Evolutionary conservation across 257 asterid species (phyloP).

Genomic region (Nicotiana obtusifolia): DNA sequence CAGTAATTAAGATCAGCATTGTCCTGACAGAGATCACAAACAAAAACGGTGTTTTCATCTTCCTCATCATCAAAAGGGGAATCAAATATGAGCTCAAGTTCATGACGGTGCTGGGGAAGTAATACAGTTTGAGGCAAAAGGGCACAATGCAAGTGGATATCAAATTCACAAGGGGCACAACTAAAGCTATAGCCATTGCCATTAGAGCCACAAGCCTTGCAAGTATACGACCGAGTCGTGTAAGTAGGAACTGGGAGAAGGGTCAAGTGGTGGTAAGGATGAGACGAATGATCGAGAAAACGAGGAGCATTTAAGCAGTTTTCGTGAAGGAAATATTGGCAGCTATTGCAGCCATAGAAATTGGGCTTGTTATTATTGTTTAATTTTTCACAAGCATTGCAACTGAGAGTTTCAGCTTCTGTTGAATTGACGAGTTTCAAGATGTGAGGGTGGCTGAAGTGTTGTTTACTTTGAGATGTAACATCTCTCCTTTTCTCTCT

Average conservation of each 20-base stretch:
- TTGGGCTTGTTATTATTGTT: constrained; percentile 15
- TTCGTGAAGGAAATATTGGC: constrained; percentile 46
- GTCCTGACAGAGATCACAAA: background rate
- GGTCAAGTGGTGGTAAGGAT: constrained; percentile 35
- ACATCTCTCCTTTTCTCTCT: background rate
- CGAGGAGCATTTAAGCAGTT: constrained; percentile 49
- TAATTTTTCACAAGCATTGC: constrained; percentile 44
- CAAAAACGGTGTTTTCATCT: background rate
- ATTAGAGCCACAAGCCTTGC: constrained; percentile 41
- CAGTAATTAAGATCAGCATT: background rate
- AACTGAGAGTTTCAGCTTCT: constrained; percentile 23
- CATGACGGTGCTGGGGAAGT: constrained; percentile 14
- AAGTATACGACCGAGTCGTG: constrained; percentile 34
- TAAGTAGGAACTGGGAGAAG: constrained; percentile 43
- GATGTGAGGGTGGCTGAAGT: constrained; percentile 53
- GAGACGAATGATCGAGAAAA: constrained; percentile 42
- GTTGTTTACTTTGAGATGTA: constrained; percentile 13
- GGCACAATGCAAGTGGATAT: constrained; percentile 44
- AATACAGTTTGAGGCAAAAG: background rate
- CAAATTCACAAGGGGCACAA: constrained; percentile 35
- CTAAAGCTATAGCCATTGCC: constrained; percentile 45
- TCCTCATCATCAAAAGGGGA: background rate
- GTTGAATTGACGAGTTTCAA: constrained; percentile 17
- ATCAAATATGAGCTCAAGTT: constrained; percentile 8
- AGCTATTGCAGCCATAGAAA: constrained; percentile 22